Evolutionary conservation across 2,329 filamentous ascomycete genomes (phyloP).

Genomic region (Diaporthe aspalathi): DNA sequence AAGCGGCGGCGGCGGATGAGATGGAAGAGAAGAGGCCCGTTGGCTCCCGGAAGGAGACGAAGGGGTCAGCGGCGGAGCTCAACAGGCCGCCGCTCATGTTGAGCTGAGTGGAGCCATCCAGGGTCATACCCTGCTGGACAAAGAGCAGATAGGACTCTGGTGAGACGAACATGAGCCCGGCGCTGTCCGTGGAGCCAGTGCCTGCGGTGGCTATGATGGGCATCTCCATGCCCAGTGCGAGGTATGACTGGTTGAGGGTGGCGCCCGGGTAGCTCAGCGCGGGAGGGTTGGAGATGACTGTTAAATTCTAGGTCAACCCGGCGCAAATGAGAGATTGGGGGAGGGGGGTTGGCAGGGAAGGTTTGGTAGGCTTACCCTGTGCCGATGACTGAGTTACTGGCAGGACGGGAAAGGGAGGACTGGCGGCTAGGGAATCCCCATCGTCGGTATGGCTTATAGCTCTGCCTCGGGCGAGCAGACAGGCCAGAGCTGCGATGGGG

Average conservation of each 20-base stretch:
- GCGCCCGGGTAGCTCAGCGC: conserved; percentile 33
- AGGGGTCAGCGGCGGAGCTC: conserved; percentile 39
- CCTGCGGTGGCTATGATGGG: conserved; percentile 37
- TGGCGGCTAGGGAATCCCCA: conserved; percentile 43
- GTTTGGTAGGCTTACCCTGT: conserved; percentile 8
- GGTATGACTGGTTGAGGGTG: conserved; percentile 21
- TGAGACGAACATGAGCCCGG: conserved; percentile 35
- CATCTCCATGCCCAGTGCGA: conserved; percentile 37
- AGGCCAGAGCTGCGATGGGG: conserved; percentile 10
- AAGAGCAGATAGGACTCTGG: conserved; percentile 38
- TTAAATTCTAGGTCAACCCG: background rate
- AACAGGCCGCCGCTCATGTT: conserved; percentile 38
- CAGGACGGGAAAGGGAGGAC: conserved; percentile 30
- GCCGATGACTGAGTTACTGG: conserved; percentile 26
- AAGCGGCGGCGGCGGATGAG: conserved; percentile 1
- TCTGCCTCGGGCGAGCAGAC: conserved; percentile 35
- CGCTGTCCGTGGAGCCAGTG: conserved; percentile 30
- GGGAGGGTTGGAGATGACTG: conserved; percentile 33
- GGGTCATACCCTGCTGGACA: conserved; percentile 38
- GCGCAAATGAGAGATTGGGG: background rate
- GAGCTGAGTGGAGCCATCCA: conserved; percentile 31
- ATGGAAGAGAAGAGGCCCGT: conserved; percentile 45
- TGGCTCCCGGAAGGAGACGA: conserved; percentile 44
- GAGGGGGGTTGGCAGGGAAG: no score
- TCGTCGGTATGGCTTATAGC: conserved; percentile 29